phyloP scores from a whole-genome alignment of 2,329 filamentous ascomycete genomes.

The Beauveria brongniartii region DNA sequence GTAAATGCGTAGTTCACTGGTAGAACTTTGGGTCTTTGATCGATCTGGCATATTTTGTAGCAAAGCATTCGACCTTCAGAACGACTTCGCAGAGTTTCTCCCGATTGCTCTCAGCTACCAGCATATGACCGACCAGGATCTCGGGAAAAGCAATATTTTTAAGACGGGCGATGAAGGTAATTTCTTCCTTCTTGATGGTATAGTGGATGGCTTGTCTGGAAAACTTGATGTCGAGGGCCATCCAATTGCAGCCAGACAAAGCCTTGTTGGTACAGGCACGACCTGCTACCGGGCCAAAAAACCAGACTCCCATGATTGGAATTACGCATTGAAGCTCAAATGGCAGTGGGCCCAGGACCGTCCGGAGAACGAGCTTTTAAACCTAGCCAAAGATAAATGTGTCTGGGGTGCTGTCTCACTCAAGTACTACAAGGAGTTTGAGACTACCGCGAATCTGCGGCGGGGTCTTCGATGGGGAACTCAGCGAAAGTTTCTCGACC shows the following conservation, averaged over 20 bases:
- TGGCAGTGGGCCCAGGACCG: slow-evolving; percentile 24
- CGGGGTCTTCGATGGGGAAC: neutral
- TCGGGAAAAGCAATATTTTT: slow-evolving; percentile 19
- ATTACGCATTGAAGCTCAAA: slow-evolving; percentile 24
- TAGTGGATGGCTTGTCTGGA: slow-evolving; percentile 11
- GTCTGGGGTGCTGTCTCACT: slow-evolving; percentile 23
- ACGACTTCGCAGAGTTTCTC: slow-evolving; percentile 22
- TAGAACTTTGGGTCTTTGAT: slow-evolving; percentile 30
- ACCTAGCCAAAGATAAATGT: slow-evolving; percentile 19
- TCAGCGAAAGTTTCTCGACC: neutral
- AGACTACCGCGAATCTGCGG: neutral
- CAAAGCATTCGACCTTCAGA: slow-evolving; percentile 21
- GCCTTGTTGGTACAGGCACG: slow-evolving; percentile 22
- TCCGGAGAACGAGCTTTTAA: slow-evolving; percentile 25
- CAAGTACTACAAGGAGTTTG: slow-evolving; percentile 14
- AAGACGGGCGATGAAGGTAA: slow-evolving; percentile 17
- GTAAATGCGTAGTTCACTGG: slow-evolving; percentile 22
- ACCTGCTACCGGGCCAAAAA: slow-evolving; percentile 24
- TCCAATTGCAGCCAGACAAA: slow-evolving; percentile 19
- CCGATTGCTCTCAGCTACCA: slow-evolving; percentile 23
- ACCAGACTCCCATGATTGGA: slow-evolving; percentile 19
- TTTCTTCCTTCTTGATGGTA: neutral
- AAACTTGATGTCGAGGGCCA: slow-evolving; percentile 23
- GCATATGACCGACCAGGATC: slow-evolving; percentile 21
- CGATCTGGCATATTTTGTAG: slow-evolving; percentile 27